These are phyloP conservation scores for Canavalia gladiata DNA, from an alignment of 306 rosid species.

Conservation along the genomic window DNA sequence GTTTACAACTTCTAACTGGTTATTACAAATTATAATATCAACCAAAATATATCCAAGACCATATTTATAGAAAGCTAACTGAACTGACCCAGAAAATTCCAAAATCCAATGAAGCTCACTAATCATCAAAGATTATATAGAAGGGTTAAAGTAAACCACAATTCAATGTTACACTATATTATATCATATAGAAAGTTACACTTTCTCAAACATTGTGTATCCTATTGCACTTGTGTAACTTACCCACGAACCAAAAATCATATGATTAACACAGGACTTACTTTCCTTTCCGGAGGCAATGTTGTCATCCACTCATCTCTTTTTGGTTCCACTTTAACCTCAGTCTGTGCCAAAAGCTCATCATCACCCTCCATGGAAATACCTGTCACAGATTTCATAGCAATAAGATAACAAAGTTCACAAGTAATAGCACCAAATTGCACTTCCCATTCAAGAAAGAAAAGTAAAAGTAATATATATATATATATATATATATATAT, in stretches of 20 bases:
- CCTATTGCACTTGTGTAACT: neutral
- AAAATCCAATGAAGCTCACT: no score
- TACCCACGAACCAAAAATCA: conserved; percentile 11
- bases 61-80: conserved; percentile 17
- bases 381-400: conserved; percentile 58
- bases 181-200: neutral
- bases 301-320: conserved; percentile 99
- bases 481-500: no score
- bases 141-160: neutral
- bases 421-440: conserved; percentile 33
- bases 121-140: no score
- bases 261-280: conserved; percentile 50
- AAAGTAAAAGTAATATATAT: neutral
- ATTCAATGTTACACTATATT: conserved; percentile 18
- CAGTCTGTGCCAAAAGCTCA: conserved; percentile 78
- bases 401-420: conserved; percentile 45
- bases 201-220: neutral
- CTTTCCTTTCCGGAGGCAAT: conserved; percentile 89
- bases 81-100: neutral
- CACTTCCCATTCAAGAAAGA: conserved; percentile 5
- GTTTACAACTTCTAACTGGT: neutral
- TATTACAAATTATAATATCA: conserved; percentile 16
- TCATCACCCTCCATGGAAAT: conserved; percentile 99
- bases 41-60: conserved; percentile 6
- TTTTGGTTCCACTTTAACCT: conserved; percentile 74